Evolutionary conservation across 2,329 filamentous ascomycete genomes (phyloP).

Genomic region (Pseudomassariella vexata): DNA sequence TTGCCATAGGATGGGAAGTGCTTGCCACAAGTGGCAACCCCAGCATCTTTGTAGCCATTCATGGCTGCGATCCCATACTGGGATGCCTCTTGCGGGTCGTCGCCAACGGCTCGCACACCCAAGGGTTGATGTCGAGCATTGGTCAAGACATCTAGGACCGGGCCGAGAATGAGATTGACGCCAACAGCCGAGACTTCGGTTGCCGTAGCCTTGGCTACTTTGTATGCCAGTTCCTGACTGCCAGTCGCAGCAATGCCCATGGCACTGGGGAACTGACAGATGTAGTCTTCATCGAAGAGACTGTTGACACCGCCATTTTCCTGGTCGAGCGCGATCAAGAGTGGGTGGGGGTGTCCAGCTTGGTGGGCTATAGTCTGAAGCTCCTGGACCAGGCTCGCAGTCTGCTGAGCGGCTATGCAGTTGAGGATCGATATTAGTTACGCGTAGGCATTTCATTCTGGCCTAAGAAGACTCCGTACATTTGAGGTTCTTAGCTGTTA

Average conservation of each 20-base stretch:
- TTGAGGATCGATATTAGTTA: constrained; percentile 1
- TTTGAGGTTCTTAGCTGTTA: constrained; percentile 81
- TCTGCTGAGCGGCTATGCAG: constrained; percentile 75
- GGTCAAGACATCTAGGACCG: constrained; percentile 87
- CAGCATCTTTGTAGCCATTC: constrained; percentile 88
- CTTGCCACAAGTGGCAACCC: constrained; percentile 84
- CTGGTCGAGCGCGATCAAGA: constrained; percentile 89
- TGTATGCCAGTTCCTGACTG: constrained; percentile 76
- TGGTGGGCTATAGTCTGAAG: constrained; percentile 88
- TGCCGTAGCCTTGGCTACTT: constrained; percentile 87
- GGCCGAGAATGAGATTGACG: constrained; percentile 92
- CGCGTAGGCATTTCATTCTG: no score
- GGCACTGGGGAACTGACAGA: constrained; percentile 92
- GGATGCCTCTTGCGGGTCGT: constrained; percentile 92
- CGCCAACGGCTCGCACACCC: constrained; percentile 82
- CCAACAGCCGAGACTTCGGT: constrained; percentile 89
- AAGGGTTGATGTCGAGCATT: constrained; percentile 88
- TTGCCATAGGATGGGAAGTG: constrained; percentile 97
- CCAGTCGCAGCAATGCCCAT: constrained; percentile 96
- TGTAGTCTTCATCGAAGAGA: constrained; percentile 90
- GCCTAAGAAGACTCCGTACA: constrained; percentile 48
- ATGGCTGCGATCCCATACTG: constrained; percentile 87
- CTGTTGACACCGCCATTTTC: constrained; percentile 98
- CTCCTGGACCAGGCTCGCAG: constrained; percentile 81
- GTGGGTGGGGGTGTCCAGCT: constrained; percentile 80